Conservation (phyloP, 306 rosid genomes). For the Hylodesmum podocarpum region DNA sequence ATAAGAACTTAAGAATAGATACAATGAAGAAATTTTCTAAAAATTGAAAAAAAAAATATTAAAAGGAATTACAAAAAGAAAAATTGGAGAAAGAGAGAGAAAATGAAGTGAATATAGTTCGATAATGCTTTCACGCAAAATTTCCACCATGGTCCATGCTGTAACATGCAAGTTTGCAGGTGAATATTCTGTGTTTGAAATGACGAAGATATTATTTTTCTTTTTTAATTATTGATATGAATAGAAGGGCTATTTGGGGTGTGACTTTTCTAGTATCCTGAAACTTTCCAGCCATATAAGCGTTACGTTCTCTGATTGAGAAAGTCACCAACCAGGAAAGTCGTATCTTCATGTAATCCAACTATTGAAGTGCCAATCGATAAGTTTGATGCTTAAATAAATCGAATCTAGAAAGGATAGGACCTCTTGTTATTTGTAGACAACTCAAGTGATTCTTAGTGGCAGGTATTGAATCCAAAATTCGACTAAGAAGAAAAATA, state of each 20-base stretch:
- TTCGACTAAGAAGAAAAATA: neutral
- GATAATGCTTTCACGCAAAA: neutral
- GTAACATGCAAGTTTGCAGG: too few relatives aligned
- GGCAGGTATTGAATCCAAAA: neutral
- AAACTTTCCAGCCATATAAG: slow-evolving; percentile 39
- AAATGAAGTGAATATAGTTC: neutral
- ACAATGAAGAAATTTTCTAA: neutral
- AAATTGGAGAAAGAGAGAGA: neutral
- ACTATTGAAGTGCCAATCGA: slow-evolving; percentile 12
- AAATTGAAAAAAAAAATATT: too few relatives aligned
- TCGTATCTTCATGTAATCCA: slow-evolving; percentile 24
- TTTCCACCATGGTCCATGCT: slow-evolving; percentile 15
- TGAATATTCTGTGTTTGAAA: slow-evolving; percentile 37
- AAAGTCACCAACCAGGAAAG: neutral
- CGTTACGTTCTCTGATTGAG: slow-evolving; percentile 7
- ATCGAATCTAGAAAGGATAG: neutral
- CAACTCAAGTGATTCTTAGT: neutral
- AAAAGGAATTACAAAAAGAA: too few relatives aligned
- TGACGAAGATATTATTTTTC: neutral
- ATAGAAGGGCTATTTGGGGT: neutral
- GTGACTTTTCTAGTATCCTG: slow-evolving; percentile 22
- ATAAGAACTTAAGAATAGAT: neutral
- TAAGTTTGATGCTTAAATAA: slow-evolving; percentile 30
- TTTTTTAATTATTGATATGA: neutral
- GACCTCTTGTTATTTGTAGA: neutral